Evolutionary conservation across 441 rosid species (phyloP).

Genomic region (Pelargonium myrrhifolium): DNA sequence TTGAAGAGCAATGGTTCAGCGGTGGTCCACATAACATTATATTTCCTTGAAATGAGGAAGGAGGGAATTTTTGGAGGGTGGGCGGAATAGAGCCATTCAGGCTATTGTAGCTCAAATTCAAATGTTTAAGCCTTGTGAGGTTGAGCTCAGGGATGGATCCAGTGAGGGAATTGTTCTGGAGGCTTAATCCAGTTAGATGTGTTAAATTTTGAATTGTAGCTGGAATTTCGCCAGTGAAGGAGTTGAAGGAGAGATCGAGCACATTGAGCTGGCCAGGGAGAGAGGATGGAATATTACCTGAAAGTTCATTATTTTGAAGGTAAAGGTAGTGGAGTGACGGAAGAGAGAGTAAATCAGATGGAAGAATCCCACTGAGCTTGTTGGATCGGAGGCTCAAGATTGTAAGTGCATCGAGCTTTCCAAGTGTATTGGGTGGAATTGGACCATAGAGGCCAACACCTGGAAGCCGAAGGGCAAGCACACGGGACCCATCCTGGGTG

Average conservation of each 20-base stretch:
- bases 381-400: conserved; percentile 67
- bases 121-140: conserved; percentile 37
- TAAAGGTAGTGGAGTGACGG: conserved; percentile 45
- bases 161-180: conserved; percentile 52
- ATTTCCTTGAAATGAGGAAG: conserved; percentile 54
- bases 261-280: conserved; percentile 38
- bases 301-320: conserved; percentile 58
- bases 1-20: conserved; percentile 34
- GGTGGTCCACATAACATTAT: conserved; percentile 64
- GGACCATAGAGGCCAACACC: conserved; percentile 57
- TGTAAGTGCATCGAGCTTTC: conserved; percentile 54
- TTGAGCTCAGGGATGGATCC: conserved; percentile 48
- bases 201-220: conserved; percentile 36
- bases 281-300: conserved; percentile 47
- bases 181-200: conserved; percentile 38
- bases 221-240: conserved; percentile 48
- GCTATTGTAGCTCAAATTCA: conserved; percentile 56
- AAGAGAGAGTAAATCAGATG: conserved; percentile 48
- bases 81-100: conserved; percentile 58
- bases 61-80: conserved; percentile 42
- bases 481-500: conserved; percentile 34
- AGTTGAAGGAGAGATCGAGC: conserved; percentile 59
- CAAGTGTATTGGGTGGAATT: conserved; percentile 52
- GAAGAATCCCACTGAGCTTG: conserved; percentile 45
- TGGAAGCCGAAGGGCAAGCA: conserved; percentile 48